phyloP scores from a whole-genome alignment of 352 stramenopile species.

The Phytophthora quininea region DNA sequence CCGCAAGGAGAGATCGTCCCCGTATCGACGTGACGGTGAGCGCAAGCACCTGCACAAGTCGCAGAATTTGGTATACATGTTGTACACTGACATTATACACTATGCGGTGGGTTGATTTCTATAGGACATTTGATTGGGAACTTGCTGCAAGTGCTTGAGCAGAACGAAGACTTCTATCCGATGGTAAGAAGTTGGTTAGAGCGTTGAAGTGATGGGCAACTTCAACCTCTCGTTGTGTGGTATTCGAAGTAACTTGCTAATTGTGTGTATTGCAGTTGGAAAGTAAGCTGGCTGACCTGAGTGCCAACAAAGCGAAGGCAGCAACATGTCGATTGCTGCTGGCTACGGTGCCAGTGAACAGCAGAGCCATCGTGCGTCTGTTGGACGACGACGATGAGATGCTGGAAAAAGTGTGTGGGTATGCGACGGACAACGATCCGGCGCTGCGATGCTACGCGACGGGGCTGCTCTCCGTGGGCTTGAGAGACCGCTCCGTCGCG shows the following conservation, averaged over 20 bases:
- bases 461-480: constrained; percentile 71
- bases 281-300: constrained; percentile 66
- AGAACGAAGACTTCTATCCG: constrained; percentile 84
- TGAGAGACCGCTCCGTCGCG: constrained; percentile 81
- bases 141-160: constrained; percentile 76
- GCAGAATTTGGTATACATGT: not conserved
- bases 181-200: constrained; percentile 42
- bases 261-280: constrained; percentile 49
- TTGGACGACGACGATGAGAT: constrained; percentile 81
- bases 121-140: constrained; percentile 80
- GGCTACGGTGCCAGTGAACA: constrained; percentile 78
- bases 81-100: constrained; percentile 1
- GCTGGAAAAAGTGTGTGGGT: constrained; percentile 74
- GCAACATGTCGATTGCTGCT: constrained; percentile 74
- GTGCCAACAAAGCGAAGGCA: constrained; percentile 62
- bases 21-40: constrained; percentile 76
- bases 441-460: constrained; percentile 78
- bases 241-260: not conserved
- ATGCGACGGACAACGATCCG: constrained; percentile 59
- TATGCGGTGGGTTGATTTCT: not conserved
- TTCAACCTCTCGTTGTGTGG: constrained; percentile 24
- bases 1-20: constrained; percentile 72
- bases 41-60: not conserved
- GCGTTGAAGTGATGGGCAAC: constrained; percentile 20
- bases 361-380: constrained; percentile 70